Base-by-base conservation (phyloP, 495 filamentous ascomycete species). In the Glarea lozoyensis region DNA sequence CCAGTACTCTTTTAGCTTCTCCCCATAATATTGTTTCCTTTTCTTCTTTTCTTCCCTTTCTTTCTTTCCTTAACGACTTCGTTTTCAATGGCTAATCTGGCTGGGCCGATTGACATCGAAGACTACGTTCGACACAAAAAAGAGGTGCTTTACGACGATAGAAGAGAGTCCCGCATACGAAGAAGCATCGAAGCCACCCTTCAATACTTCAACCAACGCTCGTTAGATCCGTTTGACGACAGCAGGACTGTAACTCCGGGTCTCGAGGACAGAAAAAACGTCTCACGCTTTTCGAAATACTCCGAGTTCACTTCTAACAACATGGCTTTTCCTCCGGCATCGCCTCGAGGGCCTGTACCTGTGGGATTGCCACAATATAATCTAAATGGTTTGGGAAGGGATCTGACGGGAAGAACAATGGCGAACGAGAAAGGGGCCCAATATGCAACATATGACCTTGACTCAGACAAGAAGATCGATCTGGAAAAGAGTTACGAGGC, bases 101-200 rank as follows among this genome's bases (percentile, higher is more conserved):
- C 45, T 27, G 41, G 36, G 18, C 40, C 27, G n/a, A n/a, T n/a
- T n/a, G n/a, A n/a, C 25, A 38, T 49, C 17, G 40, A 45, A 11
- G 41, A 49, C 35, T 22, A 40, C 5, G 34, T 49, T 20, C 19
- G 40, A 45, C 45, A 49, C 41, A 44, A 49, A 18, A 40, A 49
- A 40, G 30, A 7, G 15, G 36, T 40, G 20, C 46, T 45, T n/a
- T 34, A 33, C 33, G 41, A 49, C 31, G 33, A 43, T 11, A 10
- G 40, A 24, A 12, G 46, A 33, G 46, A 39, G 18, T 49, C 34
- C 16, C 27, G 40, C 10, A 44, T 49, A 16, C 32, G 45, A 11
- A 19, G 27, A 24, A 49, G 46, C 41, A 49, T 49, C 15, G 40
- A 49, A 32, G 25, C 24, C 23, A 49, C 46, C 10, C 40, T 49